Conservation (phyloP, 2,329 filamentous ascomycete genomes). For the Xylariomycetidae sp. region DNA sequence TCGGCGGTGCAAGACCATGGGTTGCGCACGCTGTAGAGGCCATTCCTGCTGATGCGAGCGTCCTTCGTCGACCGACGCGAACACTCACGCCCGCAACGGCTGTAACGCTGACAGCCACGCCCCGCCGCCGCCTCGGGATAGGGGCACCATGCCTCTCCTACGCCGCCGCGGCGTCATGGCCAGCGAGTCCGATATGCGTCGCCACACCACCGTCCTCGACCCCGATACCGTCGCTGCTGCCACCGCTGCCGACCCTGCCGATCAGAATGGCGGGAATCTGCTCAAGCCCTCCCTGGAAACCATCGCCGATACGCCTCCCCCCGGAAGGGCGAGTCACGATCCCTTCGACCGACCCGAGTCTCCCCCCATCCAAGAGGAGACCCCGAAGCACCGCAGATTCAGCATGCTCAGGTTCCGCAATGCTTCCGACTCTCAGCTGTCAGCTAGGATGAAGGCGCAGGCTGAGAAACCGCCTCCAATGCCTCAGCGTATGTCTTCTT, state of each 20-base stretch:
- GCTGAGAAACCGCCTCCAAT: constrained; percentile 50
- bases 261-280: constrained; percentile 11
- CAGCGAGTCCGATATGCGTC: constrained; percentile 54
- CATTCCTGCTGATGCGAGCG: constrained; percentile 20
- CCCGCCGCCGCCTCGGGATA: constrained; percentile 5
- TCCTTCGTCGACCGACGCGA: constrained; percentile 3
- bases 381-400: constrained; percentile 53
- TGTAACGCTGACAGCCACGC: constrained; percentile 9
- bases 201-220: constrained; percentile 34
- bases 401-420: constrained; percentile 79
- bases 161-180: constrained; percentile 55
- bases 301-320: constrained; percentile 10
- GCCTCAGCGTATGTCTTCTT: constrained; percentile 45
- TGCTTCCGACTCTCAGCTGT: constrained; percentile 87
- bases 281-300: constrained; percentile 17
- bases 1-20: constrained; percentile 19
- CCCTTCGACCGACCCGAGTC: constrained; percentile 35
- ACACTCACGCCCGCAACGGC: constrained; percentile 6
- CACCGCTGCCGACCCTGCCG: constrained; percentile 4
- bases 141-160: constrained; percentile 52
- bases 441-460: constrained; percentile 59
- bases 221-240: constrained; percentile 11
- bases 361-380: constrained; percentile 49
- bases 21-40: constrained; percentile 16
- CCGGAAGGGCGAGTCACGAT: constrained; percentile 20